Conservation (phyloP, 2,329 filamentous ascomycete species). For the Emericellopsis atlantica region DNA sequence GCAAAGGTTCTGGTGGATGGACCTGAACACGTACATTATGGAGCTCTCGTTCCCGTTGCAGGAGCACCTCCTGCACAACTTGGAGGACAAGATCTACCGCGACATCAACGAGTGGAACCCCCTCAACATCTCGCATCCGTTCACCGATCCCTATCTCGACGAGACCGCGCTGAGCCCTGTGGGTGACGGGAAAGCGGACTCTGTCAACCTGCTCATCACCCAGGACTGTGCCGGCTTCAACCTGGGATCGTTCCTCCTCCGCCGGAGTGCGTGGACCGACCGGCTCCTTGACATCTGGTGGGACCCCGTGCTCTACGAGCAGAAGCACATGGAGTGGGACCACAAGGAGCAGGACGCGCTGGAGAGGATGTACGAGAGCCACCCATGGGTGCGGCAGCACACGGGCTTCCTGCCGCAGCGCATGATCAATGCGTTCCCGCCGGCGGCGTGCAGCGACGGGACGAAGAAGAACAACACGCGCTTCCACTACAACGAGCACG, state of each 20-base stretch:
- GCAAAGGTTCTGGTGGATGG: constrained; percentile 94
- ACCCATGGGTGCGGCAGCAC: constrained; percentile 85
- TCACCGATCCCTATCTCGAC: constrained; percentile 64
- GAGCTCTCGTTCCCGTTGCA: constrained; percentile 86
- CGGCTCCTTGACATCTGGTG: constrained; percentile 92
- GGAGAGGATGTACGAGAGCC: constrained; percentile 80
- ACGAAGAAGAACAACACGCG: constrained; percentile 49
- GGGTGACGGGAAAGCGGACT: constrained; percentile 66
- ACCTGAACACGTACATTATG: constrained; percentile 97
- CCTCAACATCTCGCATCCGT: constrained; percentile 81
- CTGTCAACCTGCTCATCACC: constrained; percentile 77
- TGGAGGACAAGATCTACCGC: constrained; percentile 67
- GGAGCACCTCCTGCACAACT: constrained; percentile 74
- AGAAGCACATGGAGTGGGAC: constrained; percentile 98
- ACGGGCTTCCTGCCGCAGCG: constrained; percentile 84
- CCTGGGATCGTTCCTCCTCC: constrained; percentile 86
- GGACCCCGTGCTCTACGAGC: constrained; percentile 95
- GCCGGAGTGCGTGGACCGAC: constrained; percentile 79
- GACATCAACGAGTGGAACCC: constrained; percentile 97
- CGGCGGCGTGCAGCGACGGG: constrained; percentile 73
- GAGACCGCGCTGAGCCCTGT: constrained; percentile 54
- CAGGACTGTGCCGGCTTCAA: constrained; percentile 97
- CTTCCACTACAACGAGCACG: constrained; percentile 76
- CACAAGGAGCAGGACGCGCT: constrained; percentile 97
- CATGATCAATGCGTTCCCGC: constrained; percentile 88